phyloP scores from a whole-genome alignment of 2,329 filamentous ascomycete species.

The Fusarium mangiferae region DNA sequence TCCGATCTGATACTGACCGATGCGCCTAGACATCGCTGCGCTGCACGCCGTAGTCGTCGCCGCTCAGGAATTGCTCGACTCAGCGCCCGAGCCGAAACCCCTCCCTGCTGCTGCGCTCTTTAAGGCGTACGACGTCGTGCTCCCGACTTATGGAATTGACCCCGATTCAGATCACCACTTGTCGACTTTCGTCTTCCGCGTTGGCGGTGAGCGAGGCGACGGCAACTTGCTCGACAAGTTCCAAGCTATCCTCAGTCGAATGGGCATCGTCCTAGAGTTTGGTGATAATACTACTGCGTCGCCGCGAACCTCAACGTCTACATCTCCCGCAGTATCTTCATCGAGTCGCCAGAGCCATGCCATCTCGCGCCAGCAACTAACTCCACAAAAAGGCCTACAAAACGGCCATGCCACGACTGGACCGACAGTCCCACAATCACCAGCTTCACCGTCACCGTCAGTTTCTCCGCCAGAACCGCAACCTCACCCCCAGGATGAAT shows the following conservation, averaged over 20 bases:
- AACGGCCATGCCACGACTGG: constrained; percentile 14
- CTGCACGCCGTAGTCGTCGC: constrained; percentile 80
- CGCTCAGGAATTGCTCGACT: constrained; percentile 72
- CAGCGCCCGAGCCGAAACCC: constrained; percentile 67
- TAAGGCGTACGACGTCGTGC: constrained; percentile 79
- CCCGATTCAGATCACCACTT: constrained; percentile 80
- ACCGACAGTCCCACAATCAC: background rate
- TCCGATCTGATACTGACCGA: constrained; percentile 20
- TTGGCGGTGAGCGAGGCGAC: constrained; percentile 72
- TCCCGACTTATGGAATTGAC: constrained; percentile 76
- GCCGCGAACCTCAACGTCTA: constrained; percentile 34
- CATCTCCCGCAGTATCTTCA: constrained; percentile 37
- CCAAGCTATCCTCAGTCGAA: constrained; percentile 70
- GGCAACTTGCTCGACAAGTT: constrained; percentile 75
- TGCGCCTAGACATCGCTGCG: constrained; percentile 76
- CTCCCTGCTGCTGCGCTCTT: constrained; percentile 83
- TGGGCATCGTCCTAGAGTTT: constrained; percentile 78
- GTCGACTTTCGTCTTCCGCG: constrained; percentile 80
- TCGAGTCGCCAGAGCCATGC: constrained; percentile 33
- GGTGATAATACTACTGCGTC: constrained; percentile 50
- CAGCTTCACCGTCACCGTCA: constrained; percentile 1
- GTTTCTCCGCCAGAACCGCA: background rate
- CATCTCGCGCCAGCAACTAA: background rate
- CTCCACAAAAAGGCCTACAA: constrained; percentile 1
- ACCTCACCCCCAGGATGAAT: constrained; percentile 4